Evolutionary conservation across 2,329 filamentous ascomycete species (phyloP), one percentile per base, ranked within the genome.

Genomic region (Cordyceps pruinosa): DNA sequence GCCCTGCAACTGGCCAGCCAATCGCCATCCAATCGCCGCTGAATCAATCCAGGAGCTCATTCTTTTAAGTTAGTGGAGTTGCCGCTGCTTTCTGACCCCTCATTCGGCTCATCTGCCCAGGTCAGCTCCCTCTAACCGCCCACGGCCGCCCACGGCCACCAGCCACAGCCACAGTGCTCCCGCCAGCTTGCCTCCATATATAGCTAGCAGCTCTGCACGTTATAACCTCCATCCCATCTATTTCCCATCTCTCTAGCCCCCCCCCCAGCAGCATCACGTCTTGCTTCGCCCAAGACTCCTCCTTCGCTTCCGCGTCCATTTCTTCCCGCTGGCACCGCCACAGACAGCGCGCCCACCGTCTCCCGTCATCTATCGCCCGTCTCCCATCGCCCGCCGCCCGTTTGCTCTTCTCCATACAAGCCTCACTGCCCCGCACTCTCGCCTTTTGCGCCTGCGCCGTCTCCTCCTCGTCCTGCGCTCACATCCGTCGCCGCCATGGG

Each of bases 401-500:
- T 26, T n/a, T 9, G 35, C 26, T n/a, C n/a, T n/a, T n/a, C n/a
- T n/a, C n/a, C 34, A 26, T 15, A 8, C 28, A 44, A 26, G 41
- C 42, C 32, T 37, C 45, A 47, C 41, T 57, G 46, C 54, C 54
- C 46, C 54, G 35, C 54, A 45, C 17, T 45, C 45, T 34, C 28
- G 21, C 46, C 17, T 50, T 50, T 57, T 30, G 41, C 55, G 59
- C 59, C 51, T 44, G 41, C 55, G 30, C 32, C 13, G n/a, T n/a
- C 41, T 46, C 54, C 57, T 42, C 54, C 37, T 47, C 42, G 49
- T 21, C n/a, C n/a, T n/a, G 28, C 54, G 55, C 12, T 45, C 57
- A 45, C 61, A 52, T 25, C 21, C 39, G n/a, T 25, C 54, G 44
- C 46, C 46, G 49, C 54, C 64, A 66, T 75, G 73, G 65, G 68